Base-by-base conservation (phyloP, 805 yeast genomes). In the Ascoidea rubescens region DNA sequence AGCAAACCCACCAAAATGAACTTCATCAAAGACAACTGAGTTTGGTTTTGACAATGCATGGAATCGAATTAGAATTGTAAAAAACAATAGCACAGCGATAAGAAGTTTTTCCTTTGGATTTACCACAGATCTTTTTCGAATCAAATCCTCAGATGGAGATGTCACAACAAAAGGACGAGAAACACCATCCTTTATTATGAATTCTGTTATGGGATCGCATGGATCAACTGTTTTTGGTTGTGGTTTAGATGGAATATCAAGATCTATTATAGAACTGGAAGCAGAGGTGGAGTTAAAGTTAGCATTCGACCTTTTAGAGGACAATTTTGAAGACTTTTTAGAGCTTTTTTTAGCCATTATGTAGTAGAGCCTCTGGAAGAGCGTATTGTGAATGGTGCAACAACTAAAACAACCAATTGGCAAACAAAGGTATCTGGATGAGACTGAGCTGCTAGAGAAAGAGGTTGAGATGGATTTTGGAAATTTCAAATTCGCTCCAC, bases 1-100 rank as follows among this genome's bases (percentile, higher is more conserved):
- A 37, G 96, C 96, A 69, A 91, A 93, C n/a, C 95, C 95, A 53
- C 99, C 99, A 61, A 93, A 93, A 67, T 87, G 95, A 31, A 55
- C 58, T 47, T 91, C 99, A 66, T 89, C 96, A 58, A 87, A 87
- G 10, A 91, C 96, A 44, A 89, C 95, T 32, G 90, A 79, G 60
- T 80, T 68, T 45, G 99, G 99, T 56, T 69, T 62, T 31, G 75
- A 70, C 54, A 93, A 70, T 51, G 75, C 70, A 57, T 72, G 70
- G 51, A 84, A 71, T 59, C 99, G 79, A 50, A 87, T 75, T 48
- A 66, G 60, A 10, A 72, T 55, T 0, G 96, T 76, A 44, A 81
- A 58, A 1, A 73, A 58, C n/a, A 78, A 60, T 51, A 87, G 68
- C 14, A 69, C 62, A 2, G 59, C 64, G 5, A 78, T 56, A n/a